These are phyloP conservation scores for Echeveria elegans DNA, from an alignment of 164 flowering plant genomes.

Conservation along the genomic window DNA sequence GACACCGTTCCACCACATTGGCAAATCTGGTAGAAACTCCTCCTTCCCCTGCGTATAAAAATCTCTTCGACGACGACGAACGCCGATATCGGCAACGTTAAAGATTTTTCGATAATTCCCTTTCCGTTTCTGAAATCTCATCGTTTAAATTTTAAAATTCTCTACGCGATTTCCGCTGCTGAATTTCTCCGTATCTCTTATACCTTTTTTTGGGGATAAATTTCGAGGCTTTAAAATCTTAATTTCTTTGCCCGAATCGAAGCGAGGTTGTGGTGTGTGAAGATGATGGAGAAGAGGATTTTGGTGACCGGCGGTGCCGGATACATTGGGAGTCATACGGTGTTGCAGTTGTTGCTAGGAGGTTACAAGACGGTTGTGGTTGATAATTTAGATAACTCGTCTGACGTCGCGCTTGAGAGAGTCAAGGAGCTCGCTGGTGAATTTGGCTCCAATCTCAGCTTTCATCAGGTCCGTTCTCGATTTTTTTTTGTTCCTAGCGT, in stretches of 20 bases:
- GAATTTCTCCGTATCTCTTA: background rate
- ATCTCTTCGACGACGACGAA: background rate
- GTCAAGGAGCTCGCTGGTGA: slow-evolving; percentile 67
- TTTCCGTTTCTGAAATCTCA: background rate
- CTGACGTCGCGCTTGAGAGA: slow-evolving; percentile 47
- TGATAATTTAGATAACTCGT: slow-evolving; percentile 83
- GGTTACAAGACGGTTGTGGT: slow-evolving; percentile 61
- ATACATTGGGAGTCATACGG: slow-evolving; percentile 91
- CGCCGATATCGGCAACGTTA: background rate
- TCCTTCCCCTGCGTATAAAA: too few relatives aligned
- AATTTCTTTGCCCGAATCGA: background rate
- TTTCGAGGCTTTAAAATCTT: too few relatives aligned
- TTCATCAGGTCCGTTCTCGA: slow-evolving; percentile 68
- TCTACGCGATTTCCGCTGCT: background rate
- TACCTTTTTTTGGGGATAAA: background rate
- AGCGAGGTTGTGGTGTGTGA: background rate
- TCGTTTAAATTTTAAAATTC: background rate
- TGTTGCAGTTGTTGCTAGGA: slow-evolving; percentile 64
- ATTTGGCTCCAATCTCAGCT: slow-evolving; percentile 49
- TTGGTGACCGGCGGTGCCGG: slow-evolving; percentile 97
- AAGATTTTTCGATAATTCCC: background rate
- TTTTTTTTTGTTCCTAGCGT: background rate
- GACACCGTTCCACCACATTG: too few relatives aligned
- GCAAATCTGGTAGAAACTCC: too few relatives aligned
- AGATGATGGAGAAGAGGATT: slow-evolving; percentile 35